phyloP scores from a whole-genome alignment of 139 green algal species.

The Asterochloris erici region DNA sequence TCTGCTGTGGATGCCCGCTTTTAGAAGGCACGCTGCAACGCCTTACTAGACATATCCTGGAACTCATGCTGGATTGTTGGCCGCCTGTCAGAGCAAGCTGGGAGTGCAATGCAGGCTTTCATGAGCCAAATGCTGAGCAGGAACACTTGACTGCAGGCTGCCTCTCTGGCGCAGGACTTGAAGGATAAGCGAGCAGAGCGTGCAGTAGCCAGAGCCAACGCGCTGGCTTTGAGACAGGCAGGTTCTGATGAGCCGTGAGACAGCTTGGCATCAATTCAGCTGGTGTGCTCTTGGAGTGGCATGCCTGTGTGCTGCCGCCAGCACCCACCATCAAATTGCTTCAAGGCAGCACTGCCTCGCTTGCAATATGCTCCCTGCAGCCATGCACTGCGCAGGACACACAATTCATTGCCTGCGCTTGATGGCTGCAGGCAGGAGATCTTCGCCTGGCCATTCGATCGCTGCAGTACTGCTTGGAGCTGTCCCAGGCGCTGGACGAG shows the following conservation, averaged over 20 bases:
- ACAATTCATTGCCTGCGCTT: background rate
- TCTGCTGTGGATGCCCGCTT: no score
- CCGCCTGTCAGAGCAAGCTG: no score
- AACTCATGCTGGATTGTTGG: no score
- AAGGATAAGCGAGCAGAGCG: conserved; percentile 32
- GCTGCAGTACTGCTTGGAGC: conserved; percentile 26
- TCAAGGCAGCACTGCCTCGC: background rate
- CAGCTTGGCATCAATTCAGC: no score
- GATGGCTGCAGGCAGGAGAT: conserved; percentile 14
- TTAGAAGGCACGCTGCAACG: no score
- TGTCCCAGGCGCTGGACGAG: conserved; percentile 34
- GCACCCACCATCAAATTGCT: no score
- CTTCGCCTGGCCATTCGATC: conserved; percentile 15
- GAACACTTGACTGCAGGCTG: conserved; percentile 19
- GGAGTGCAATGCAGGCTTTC: no score
- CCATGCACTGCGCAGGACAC: background rate
- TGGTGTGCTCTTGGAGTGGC: no score
- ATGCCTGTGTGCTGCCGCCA: no score
- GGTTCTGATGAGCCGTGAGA: no score
- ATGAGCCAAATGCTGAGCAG: no score
- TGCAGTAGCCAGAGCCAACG: conserved; percentile 19
- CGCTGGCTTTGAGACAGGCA: conserved; percentile 6
- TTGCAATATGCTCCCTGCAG: background rate
- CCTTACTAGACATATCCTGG: no score
- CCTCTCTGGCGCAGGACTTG: conserved; percentile 23